phyloP scores from a whole-genome alignment of 805 yeast species.

The Naumovozyma castellii region DNA sequence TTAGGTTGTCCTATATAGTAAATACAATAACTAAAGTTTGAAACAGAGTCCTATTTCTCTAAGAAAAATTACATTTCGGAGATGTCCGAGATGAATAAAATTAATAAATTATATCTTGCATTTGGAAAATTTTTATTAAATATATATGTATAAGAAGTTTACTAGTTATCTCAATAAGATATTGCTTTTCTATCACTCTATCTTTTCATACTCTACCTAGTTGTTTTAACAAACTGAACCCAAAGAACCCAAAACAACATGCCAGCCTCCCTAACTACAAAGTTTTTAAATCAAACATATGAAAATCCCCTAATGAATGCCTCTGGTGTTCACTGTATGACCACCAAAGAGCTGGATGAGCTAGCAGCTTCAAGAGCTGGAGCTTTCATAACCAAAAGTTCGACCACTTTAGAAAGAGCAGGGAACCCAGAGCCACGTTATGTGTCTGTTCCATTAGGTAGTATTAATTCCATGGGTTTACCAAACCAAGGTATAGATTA shows the following conservation, averaged over 20 bases:
- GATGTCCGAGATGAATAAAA: not conserved
- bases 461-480: slow-evolving; percentile 28
- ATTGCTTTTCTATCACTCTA: not conserved
- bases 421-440: slow-evolving; percentile 29
- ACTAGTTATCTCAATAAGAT: too few species aligned
- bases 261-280: slow-evolving; percentile 13
- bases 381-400: slow-evolving; percentile 25
- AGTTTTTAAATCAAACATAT: slow-evolving; percentile 13
- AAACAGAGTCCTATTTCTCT: not conserved
- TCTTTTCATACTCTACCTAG: not conserved
- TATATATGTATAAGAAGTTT: too few species aligned
- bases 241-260: slow-evolving; percentile 11
- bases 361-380: slow-evolving; percentile 21
- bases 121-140: too few species aligned
- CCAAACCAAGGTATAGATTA: slow-evolving; percentile 27
- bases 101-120: not conserved
- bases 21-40: too few species aligned
- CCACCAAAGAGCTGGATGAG: slow-evolving; percentile 20
- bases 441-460: slow-evolving; percentile 24
- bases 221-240: not conserved
- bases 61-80: too few species aligned
- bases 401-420: slow-evolving; percentile 19
- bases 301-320: slow-evolving; percentile 28
- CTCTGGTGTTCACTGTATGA: slow-evolving; percentile 28
- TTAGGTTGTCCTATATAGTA: too few species aligned